Evolutionary conservation across 1,284 basidiomycete genomes (phyloP).

Genomic region (Sporisorium exsertum): DNA sequence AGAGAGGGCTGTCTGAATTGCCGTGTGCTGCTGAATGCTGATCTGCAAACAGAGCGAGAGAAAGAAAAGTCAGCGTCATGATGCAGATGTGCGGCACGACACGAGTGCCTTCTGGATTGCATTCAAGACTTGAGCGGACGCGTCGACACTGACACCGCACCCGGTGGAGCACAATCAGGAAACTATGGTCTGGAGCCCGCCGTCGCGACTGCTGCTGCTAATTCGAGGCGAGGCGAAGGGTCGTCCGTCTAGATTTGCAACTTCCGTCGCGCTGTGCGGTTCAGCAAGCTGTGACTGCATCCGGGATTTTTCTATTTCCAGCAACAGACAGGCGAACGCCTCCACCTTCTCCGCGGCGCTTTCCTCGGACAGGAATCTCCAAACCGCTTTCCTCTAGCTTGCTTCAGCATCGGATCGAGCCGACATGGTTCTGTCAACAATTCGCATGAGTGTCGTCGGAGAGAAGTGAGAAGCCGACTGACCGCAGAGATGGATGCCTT

Average conservation of each 20-base stretch:
- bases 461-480: neutral
- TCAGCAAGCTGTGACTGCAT: no score
- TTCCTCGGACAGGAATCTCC: neutral
- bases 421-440: neutral
- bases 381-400: neutral
- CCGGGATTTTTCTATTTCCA: neutral
- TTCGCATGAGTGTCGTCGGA: neutral
- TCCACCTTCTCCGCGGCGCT: neutral
- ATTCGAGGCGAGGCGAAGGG: slow-evolving; percentile 12
- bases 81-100: slow-evolving; percentile 25
- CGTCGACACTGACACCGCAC: slow-evolving; percentile 9
- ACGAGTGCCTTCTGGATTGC: neutral
- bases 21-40: slow-evolving; percentile 4
- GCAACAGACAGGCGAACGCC: neutral
- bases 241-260: neutral
- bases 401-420: neutral
- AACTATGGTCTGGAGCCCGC: neutral
- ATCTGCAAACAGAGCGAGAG: slow-evolving; percentile 19
- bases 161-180: neutral
- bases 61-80: slow-evolving; percentile 28
- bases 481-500: neutral
- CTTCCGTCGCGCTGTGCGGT: neutral
- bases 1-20: neutral
- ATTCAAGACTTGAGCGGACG: neutral
- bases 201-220: neutral